A percentile compares a stretch with the other conserved stretches of the same genome.
Evolutionary conservation across 2,329 filamentous ascomycete genomes (phyloP).

Genomic region (Aspergillus quadricinctus): DNA sequence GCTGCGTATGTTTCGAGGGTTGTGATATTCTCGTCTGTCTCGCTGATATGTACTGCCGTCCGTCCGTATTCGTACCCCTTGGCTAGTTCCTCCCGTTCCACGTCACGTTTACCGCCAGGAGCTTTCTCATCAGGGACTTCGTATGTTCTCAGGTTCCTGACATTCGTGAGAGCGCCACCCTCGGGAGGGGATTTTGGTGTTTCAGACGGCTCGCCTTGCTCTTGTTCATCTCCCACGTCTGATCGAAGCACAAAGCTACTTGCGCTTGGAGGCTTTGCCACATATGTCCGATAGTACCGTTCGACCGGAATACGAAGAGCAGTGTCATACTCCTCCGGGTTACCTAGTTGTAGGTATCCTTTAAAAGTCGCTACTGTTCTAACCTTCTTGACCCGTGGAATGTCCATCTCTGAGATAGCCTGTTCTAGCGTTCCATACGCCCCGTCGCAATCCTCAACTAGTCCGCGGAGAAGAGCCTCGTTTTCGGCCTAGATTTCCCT

Average conservation of each 20-base stretch:
- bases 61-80: conserved; percentile 92
- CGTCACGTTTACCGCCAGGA: conserved; percentile 74
- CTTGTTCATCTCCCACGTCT: conserved; percentile 44
- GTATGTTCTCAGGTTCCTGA: conserved; percentile 77
- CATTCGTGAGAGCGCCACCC: conserved; percentile 54
- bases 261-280: conserved; percentile 68
- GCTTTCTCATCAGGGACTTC: conserved; percentile 70
- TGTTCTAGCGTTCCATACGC: conserved; percentile 79
- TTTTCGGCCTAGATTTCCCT: conserved; percentile 55
- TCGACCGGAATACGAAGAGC: conserved; percentile 82
- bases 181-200: conserved; percentile 30
- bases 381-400: conserved; percentile 70
- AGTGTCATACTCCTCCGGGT: conserved; percentile 66
- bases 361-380: conserved; percentile 75
- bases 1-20: conserved; percentile 71
- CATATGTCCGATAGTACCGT: conserved; percentile 81
- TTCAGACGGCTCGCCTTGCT: conserved; percentile 51
- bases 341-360: conserved; percentile 73
- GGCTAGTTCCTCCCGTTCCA: conserved; percentile 77
- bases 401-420: conserved; percentile 74
- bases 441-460: conserved; percentile 67
- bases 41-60: conserved; percentile 83
- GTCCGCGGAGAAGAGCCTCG: conserved; percentile 61
- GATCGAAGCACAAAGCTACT: conserved; percentile 66
- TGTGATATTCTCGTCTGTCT: conserved; percentile 83